phyloP scores from a whole-genome alignment of 768 basidiomycete genomes.

The Panellus pusillus region DNA sequence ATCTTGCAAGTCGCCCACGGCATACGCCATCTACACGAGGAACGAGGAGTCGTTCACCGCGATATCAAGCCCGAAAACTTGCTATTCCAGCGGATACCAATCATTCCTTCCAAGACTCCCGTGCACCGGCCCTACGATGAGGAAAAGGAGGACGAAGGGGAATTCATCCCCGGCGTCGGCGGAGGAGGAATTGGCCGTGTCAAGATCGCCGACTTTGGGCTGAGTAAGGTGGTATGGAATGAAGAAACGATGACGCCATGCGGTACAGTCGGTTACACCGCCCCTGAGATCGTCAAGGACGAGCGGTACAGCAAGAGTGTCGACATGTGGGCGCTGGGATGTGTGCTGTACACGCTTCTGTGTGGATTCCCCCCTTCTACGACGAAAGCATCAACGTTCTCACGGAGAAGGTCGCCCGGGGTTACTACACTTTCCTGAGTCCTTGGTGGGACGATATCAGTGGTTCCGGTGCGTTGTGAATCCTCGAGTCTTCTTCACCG shows the following conservation, averaged over 20 bases:
- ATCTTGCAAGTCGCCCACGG: slow-evolving; percentile 94
- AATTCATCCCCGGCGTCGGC: slow-evolving; percentile 88
- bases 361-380: slow-evolving; percentile 99
- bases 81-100: slow-evolving; percentile 89
- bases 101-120: slow-evolving; percentile 79
- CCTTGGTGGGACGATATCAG: slow-evolving; percentile 99
- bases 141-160: slow-evolving; percentile 98
- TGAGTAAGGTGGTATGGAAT: slow-evolving; percentile 98
- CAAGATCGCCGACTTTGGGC: slow-evolving; percentile 98
- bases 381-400: slow-evolving; percentile 98
- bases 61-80: slow-evolving; percentile 99
- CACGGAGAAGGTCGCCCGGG: slow-evolving; percentile 96
- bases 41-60: slow-evolving; percentile 96
- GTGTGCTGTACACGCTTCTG: slow-evolving; percentile 96
- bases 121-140: slow-evolving; percentile 89
- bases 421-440: slow-evolving; percentile 96
- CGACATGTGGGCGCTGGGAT: slow-evolving; percentile 99
- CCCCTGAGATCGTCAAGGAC: slow-evolving; percentile 99
- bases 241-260: slow-evolving; percentile 99
- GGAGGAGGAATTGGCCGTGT: slow-evolving; percentile 97
- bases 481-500: not conserved
- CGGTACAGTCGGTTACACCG: slow-evolving; percentile 99
- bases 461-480: slow-evolving; percentile 53
- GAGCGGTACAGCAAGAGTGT: slow-evolving; percentile 96
- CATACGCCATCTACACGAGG: slow-evolving; percentile 95